Evolutionary conservation across 2,329 filamentous ascomycete genomes (phyloP).

Genomic region (Sarocladiaceae sp.): DNA sequence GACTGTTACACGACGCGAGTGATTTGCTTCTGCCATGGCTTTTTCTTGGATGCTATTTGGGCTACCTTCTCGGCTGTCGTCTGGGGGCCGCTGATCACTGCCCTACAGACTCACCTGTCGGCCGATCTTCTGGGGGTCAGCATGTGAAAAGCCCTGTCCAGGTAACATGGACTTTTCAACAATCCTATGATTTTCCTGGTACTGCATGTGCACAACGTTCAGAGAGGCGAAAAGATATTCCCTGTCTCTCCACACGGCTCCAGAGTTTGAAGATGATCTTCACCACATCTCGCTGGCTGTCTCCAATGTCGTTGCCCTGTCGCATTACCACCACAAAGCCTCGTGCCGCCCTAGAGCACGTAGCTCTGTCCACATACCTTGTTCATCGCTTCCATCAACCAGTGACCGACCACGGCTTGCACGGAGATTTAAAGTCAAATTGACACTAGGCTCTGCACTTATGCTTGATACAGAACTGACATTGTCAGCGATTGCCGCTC

Average conservation of each 20-base stretch:
- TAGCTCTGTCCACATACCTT: background rate
- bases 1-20: background rate
- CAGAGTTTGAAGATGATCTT: too few relatives aligned
- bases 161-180: background rate
- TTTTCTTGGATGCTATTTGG: background rate
- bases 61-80: background rate
- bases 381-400: background rate
- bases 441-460: background rate
- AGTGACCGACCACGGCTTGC: background rate
- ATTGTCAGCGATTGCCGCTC: background rate
- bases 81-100: background rate
- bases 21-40: background rate
- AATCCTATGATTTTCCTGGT: background rate
- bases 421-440: background rate
- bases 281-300: background rate
- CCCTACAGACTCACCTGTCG: too few relatives aligned
- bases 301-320: background rate
- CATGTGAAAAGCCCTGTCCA: background rate
- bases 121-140: too few relatives aligned
- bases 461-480: background rate
- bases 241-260: too few relatives aligned
- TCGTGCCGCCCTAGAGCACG: background rate
- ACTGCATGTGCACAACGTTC: background rate
- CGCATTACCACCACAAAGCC: background rate
- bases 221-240: too few relatives aligned